phyloP scores from a whole-genome alignment of 768 basidiomycete species.

The Xerocomellus dryophilus region DNA sequence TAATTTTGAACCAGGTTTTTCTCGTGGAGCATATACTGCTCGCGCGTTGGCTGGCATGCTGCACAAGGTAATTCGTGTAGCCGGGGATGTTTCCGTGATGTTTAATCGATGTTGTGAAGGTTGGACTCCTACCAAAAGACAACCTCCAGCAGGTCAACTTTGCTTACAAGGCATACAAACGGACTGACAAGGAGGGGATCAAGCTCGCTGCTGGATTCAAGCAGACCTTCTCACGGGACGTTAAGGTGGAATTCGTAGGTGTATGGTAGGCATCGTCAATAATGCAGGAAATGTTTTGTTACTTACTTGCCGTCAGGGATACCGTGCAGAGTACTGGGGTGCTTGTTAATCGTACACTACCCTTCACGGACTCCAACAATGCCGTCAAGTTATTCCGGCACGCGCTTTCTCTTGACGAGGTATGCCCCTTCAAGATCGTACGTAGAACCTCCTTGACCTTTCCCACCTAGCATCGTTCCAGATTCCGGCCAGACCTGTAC shows the following conservation, averaged over 20 bases:
- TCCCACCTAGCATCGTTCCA: constrained; percentile 53
- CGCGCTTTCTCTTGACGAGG: constrained; percentile 76
- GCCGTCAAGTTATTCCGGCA: constrained; percentile 73
- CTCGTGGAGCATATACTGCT: constrained; percentile 63
- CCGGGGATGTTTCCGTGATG: background rate
- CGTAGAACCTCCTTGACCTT: constrained; percentile 8
- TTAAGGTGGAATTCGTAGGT: constrained; percentile 75
- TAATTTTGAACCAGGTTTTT: constrained; percentile 56
- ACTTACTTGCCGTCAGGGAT: constrained; percentile 47
- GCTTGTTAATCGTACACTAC: constrained; percentile 55
- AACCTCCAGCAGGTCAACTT: constrained; percentile 70
- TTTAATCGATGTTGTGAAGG: constrained; percentile 35
- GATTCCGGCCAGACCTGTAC: constrained; percentile 61
- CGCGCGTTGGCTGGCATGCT: constrained; percentile 76
- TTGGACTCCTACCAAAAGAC: constrained; percentile 66
- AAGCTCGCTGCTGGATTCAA: constrained; percentile 65
- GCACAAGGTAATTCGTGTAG: constrained; percentile 47
- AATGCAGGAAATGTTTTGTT: background rate
- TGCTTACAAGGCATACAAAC: constrained; percentile 70
- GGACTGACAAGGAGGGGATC: constrained; percentile 43
- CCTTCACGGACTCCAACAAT: constrained; percentile 62
- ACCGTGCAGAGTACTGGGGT: constrained; percentile 77
- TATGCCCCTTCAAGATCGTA: constrained; percentile 22
- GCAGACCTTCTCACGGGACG: constrained; percentile 61
- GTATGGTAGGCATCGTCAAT: constrained; percentile 52